Conservation (phyloP, 2,329 filamentous ascomycete genomes). For the Aureobasidium sp. region DNA sequence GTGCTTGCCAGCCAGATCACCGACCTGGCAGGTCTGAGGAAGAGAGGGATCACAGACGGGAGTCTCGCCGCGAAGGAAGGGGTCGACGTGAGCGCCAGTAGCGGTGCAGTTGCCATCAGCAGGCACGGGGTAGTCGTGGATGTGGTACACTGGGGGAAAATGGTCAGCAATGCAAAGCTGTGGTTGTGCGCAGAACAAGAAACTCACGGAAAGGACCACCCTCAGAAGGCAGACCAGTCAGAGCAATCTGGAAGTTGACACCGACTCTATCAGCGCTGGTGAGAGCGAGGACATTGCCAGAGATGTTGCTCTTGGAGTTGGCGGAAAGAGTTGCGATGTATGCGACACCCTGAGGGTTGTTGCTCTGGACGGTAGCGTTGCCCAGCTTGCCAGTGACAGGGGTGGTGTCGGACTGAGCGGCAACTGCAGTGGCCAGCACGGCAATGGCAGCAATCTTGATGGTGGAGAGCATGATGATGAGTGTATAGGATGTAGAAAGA, state of each 20-base stretch:
- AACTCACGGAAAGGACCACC: slow-evolving; percentile 38
- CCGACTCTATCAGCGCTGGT: slow-evolving; percentile 33
- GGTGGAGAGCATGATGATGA: slow-evolving; percentile 6
- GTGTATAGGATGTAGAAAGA: background rate
- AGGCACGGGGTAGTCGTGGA: slow-evolving; percentile 59
- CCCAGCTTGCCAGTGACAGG: slow-evolving; percentile 14
- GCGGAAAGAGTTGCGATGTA: slow-evolving; percentile 35
- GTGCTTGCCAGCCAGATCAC: slow-evolving; percentile 69
- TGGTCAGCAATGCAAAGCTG: background rate
- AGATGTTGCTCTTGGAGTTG: slow-evolving; percentile 25
- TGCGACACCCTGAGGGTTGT: slow-evolving; percentile 34
- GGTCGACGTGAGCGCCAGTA: slow-evolving; percentile 64
- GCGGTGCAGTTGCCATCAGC: slow-evolving; percentile 62
- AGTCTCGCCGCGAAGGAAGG: slow-evolving; percentile 57
- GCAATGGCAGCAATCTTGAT: slow-evolving; percentile 7
- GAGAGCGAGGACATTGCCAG: slow-evolving; percentile 31
- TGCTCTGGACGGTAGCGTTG: slow-evolving; percentile 29
- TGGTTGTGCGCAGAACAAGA: background rate
- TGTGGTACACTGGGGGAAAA: slow-evolving; percentile 52
- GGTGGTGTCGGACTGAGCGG: slow-evolving; percentile 16
- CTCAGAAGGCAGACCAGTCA: slow-evolving; percentile 35
- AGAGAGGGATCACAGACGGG: slow-evolving; percentile 51
- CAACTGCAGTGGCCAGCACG: slow-evolving; percentile 13
- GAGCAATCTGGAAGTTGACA: slow-evolving; percentile 34
- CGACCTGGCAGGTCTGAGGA: slow-evolving; percentile 64